Conservation (phyloP, 306 rosid species). For the Acmispon strigosus region DNA sequence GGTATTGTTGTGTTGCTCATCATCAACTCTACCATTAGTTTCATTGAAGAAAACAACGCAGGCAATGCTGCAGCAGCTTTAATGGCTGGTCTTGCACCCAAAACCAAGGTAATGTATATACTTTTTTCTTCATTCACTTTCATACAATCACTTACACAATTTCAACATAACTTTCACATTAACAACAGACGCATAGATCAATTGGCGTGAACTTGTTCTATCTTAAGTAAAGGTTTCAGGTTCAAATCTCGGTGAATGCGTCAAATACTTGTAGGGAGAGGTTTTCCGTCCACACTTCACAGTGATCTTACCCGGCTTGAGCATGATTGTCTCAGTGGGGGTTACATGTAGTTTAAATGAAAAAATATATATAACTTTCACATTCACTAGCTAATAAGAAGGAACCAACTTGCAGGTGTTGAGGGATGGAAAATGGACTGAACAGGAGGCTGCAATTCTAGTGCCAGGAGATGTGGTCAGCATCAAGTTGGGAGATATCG, state of each 20-base stretch:
- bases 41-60: slow-evolving; percentile 90
- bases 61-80: slow-evolving; percentile 94
- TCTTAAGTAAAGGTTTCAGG: too few relatives aligned
- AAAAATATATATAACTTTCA: neutral
- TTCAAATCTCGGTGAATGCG: too few relatives aligned
- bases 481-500: slow-evolving; percentile 86
- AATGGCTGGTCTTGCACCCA: slow-evolving; percentile 98
- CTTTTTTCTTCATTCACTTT: neutral
- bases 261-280: too few relatives aligned
- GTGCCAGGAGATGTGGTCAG: slow-evolving; percentile 93
- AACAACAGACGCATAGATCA: too few relatives aligned
- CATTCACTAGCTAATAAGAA: neutral
- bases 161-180: too few relatives aligned
- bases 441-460: slow-evolving; percentile 69
- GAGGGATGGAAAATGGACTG: slow-evolving; percentile 81
- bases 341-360: too few relatives aligned
- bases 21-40: slow-evolving; percentile 86
- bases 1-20: slow-evolving; percentile 69
- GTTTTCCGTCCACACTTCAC: too few relatives aligned
- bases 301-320: too few relatives aligned
- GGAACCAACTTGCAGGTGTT: slow-evolving; percentile 43
- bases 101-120: slow-evolving; percentile 64
- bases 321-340: too few relatives aligned
- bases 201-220: too few relatives aligned
- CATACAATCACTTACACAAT: neutral